These are phyloP conservation scores for Colletotrichum endophyticum DNA, from an alignment of 2,329 filamentous ascomycete genomes.

Conservation along the genomic window DNA sequence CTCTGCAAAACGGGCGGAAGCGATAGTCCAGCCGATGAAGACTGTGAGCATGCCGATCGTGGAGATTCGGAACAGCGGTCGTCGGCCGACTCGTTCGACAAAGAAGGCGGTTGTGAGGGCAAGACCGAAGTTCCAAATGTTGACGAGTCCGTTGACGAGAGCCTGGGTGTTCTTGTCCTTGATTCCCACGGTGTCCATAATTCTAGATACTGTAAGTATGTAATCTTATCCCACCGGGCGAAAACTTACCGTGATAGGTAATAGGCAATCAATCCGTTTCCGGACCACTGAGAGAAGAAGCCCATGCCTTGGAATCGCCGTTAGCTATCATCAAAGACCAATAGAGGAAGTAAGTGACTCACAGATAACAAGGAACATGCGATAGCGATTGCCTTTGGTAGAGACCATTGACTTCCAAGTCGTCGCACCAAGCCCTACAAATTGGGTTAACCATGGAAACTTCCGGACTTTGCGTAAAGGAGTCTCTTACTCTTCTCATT, in stretches of 20 bases:
- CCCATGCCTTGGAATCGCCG: constrained; percentile 34
- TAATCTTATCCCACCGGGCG: not conserved
- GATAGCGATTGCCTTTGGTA: constrained; percentile 34
- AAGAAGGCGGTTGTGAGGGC: constrained; percentile 30
- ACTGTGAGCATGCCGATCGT: constrained; percentile 31
- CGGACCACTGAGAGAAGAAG: constrained; percentile 45
- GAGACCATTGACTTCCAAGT: constrained; percentile 33
- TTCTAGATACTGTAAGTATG: not conserved
- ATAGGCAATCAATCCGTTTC: constrained; percentile 36
- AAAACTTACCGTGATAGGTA: constrained; percentile 11
- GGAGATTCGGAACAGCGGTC: constrained; percentile 27
- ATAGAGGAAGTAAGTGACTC: not conserved
- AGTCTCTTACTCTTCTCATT: constrained; percentile 42
- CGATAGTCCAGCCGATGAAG: constrained; percentile 39
- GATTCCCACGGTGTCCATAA: constrained; percentile 25
- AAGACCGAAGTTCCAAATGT: constrained; percentile 31
- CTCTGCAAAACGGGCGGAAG: constrained; percentile 34
- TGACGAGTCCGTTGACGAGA: constrained; percentile 31
- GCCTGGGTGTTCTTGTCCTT: constrained; percentile 29
- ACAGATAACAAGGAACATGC: constrained; percentile 39
- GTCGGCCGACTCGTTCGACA: constrained; percentile 31
- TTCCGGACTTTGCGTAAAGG: not conserved
- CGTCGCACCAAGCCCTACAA: constrained; percentile 24
- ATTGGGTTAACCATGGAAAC: not conserved
- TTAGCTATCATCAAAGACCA: not conserved